phyloP scores from a whole-genome alignment of 1,284 basidiomycete genomes.

The Trichosporon sp. region DNA sequence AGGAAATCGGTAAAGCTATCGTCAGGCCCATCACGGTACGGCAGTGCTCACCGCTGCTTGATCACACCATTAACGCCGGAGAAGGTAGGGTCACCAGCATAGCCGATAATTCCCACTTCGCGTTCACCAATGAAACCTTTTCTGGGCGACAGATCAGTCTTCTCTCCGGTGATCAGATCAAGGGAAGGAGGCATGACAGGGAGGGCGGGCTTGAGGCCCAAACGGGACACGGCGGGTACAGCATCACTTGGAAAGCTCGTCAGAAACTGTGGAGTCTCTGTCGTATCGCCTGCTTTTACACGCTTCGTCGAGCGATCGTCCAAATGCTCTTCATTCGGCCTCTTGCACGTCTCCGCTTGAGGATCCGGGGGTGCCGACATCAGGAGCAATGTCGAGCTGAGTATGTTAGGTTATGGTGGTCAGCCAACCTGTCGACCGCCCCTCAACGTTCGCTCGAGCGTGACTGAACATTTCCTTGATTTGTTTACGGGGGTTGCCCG shows the following conservation, averaged over 20 bases:
- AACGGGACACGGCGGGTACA: conserved; percentile 30
- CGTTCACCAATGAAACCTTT: conserved; percentile 58
- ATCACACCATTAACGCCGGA: conserved; percentile 76
- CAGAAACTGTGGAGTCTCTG: neutral
- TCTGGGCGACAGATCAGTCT: conserved; percentile 26
- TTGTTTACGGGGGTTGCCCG: neutral
- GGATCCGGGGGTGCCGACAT: neutral
- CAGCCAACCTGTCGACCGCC: too few species aligned
- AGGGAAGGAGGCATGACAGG: conserved; percentile 37
- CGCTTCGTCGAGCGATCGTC: neutral
- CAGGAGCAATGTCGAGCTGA: neutral
- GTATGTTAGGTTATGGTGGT: neutral
- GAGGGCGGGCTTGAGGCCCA: conserved; percentile 34
- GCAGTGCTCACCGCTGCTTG: conserved; percentile 70
- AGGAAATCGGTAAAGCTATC: conserved; percentile 87
- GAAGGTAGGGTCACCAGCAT: conserved; percentile 64
- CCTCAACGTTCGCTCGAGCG: too few species aligned
- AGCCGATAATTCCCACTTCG: conserved; percentile 87
- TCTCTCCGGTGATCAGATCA: conserved; percentile 30
- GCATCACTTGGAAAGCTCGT: conserved; percentile 7
- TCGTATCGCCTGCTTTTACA: neutral
- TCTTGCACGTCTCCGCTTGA: neutral
- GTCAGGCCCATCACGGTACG: neutral
- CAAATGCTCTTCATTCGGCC: neutral
- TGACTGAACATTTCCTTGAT: neutral